Base-by-base conservation (phyloP, 2,329 filamentous ascomycete species). In the Cryphonectria parasitica region DNA sequence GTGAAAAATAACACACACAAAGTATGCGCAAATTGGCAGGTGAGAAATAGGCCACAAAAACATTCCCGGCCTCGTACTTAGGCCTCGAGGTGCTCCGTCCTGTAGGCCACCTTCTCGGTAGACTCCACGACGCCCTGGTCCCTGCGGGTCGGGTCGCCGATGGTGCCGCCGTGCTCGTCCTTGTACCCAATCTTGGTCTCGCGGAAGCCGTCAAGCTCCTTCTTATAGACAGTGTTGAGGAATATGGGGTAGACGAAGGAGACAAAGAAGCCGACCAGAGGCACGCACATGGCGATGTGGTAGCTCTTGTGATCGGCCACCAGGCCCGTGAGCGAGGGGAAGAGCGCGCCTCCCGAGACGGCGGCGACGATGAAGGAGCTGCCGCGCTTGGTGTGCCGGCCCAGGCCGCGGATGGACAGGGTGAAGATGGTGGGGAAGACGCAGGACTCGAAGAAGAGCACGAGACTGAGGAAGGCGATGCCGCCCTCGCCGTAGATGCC, bases 371-470 rank as follows among this genome's bases (percentile, higher is more conserved):
- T 89, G 77, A 88, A 91, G 6, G 91, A 91, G 13, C 89, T 90
- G 3, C 91, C 92, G 73, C 91, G 86, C 83, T 94, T 94, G 45
- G 90, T 92, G 80, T 94, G 90, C 19, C 89, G 87, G 10, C 92
- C 92, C 1, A 94, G 84, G 3, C 91, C 92, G 43, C 91, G 87
- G 82, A 93, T 92, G 5, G 90, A 90, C 2, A 94, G 84, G 0
- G 91, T 91, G 52, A 95, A 89, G 75, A 94, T 93, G n/a, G 91
- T 94, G 0, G 92, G 92, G 83, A 94, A 95, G 78, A 90, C 91
- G 76, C 92, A 91, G 1, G 88, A 90, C 79, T 93, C 92, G 80
- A 94, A 94, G 83, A 94, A 94, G 22, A 94, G 84, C 15, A 90
- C 88, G 22, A 92, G 71, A 78, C 88, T 91, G 34, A 93, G 85